These are phyloP conservation scores for Aspergillus pseudoviridinutans DNA, from an alignment of 2,329 filamentous ascomycete genomes.

Conservation along the genomic window DNA sequence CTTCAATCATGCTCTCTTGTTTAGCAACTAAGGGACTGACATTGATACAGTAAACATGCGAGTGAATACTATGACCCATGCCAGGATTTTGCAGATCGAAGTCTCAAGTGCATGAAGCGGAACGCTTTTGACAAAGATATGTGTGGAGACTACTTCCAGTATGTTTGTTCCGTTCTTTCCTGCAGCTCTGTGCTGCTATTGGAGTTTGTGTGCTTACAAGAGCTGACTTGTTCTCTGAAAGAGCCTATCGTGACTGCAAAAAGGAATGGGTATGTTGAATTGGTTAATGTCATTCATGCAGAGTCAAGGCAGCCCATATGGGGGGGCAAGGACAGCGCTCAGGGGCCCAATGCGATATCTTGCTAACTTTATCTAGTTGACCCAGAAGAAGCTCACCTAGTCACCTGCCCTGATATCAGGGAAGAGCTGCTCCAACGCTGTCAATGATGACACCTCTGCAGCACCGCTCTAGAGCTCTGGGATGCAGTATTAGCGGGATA, in stretches of 20 bases:
- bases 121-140: constrained; percentile 84
- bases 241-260: constrained; percentile 91
- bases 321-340: background rate
- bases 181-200: background rate
- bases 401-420: constrained; percentile 1
- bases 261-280: constrained; percentile 74
- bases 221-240: constrained; percentile 33
- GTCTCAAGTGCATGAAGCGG: constrained; percentile 81
- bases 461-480: background rate
- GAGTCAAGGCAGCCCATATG: background rate
- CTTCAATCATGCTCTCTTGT: background rate
- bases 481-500: background rate
- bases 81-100: constrained; percentile 82
- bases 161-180: constrained; percentile 32
- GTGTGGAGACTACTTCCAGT: constrained; percentile 97
- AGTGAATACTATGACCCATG: constrained; percentile 95
- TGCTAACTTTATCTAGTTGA: constrained; percentile 20
- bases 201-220: background rate
- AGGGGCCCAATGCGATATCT: background rate
- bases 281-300: background rate
- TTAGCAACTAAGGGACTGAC: background rate
- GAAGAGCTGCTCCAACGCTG: background rate
- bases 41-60: constrained; percentile 64
- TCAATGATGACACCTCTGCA: background rate
- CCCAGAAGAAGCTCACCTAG: constrained; percentile 25